phyloP scores from a whole-genome alignment of 2,329 filamentous ascomycete genomes.

The Alternaria sp. region DNA sequence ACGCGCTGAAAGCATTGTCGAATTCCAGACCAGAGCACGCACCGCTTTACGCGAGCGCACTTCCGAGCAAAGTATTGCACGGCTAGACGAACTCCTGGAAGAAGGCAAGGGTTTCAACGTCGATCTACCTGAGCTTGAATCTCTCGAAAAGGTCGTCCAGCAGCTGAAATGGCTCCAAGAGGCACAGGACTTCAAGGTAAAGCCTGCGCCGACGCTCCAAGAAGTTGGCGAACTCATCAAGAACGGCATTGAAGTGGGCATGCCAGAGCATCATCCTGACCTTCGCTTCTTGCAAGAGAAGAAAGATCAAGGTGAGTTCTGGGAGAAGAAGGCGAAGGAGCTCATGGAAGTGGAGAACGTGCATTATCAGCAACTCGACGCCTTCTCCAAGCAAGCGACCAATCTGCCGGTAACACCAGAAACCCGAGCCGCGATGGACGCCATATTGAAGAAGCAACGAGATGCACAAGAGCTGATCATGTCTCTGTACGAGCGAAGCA shows the following conservation, averaged over 20 bases:
- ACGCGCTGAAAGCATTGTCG: constrained; percentile 80
- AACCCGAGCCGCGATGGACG: constrained; percentile 82
- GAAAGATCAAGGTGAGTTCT: constrained; percentile 76
- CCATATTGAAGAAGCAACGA: constrained; percentile 92
- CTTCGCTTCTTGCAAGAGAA: constrained; percentile 78
- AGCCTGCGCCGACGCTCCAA: constrained; percentile 70
- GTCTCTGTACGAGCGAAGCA: constrained; percentile 78
- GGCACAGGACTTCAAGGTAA: constrained; percentile 68
- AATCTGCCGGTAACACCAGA: constrained; percentile 81
- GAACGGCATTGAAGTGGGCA: constrained; percentile 76
- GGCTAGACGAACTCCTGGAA: constrained; percentile 91
- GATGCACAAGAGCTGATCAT: constrained; percentile 90
- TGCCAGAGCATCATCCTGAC: constrained; percentile 81
- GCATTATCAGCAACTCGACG: constrained; percentile 93
- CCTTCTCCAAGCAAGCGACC: constrained; percentile 82
- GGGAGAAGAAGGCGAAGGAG: constrained; percentile 93
- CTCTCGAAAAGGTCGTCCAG: constrained; percentile 78
- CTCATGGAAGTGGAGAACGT: constrained; percentile 90
- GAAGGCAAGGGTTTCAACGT: constrained; percentile 88
- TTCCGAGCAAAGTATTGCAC: constrained; percentile 62
- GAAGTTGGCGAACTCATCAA: constrained; percentile 82
- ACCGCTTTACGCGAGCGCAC: constrained; percentile 68
- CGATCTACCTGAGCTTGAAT: constrained; percentile 86
- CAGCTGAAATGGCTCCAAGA: constrained; percentile 89
- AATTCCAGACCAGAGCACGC: constrained; percentile 79